Percentiles rank a stretch among this genome's conserved stretches.
These are phyloP conservation scores for Cordyceps tenuipes DNA, from an alignment of 2,329 filamentous ascomycete species.

Conservation along the genomic window DNA sequence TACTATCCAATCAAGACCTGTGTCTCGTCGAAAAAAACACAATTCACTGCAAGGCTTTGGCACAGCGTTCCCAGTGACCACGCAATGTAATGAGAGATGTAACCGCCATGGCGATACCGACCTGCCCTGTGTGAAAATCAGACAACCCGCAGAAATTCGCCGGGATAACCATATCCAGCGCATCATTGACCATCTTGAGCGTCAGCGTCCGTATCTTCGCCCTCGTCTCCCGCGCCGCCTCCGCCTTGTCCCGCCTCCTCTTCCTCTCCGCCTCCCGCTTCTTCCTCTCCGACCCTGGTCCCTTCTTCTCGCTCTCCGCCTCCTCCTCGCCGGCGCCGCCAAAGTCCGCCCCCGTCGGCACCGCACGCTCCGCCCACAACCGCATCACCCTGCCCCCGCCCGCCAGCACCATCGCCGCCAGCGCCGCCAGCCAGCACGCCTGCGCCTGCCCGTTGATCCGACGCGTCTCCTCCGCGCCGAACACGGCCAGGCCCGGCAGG, in stretches of 20 bases:
- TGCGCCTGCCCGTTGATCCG: conserved; percentile 51
- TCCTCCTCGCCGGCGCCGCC: conserved; percentile 15
- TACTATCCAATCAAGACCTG: background rate
- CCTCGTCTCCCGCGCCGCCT: conserved; percentile 23
- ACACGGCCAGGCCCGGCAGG: conserved; percentile 39
- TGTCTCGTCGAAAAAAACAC: no score
- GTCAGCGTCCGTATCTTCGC: conserved; percentile 28
- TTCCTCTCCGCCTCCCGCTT: conserved; percentile 23
- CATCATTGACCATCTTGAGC: conserved; percentile 46
- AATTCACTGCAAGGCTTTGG: background rate
- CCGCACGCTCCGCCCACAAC: conserved; percentile 27
- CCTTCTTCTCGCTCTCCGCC: conserved; percentile 9
- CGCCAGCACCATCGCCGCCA: conserved; percentile 42
- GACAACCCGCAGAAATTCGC: conserved; percentile 54
- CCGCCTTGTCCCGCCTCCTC: conserved; percentile 25
- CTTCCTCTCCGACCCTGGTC: conserved; percentile 1
- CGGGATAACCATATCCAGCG: conserved; percentile 55
- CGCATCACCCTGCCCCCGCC: conserved; percentile 34
- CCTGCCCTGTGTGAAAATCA: conserved; percentile 37
- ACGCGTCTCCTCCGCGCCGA: conserved; percentile 40
- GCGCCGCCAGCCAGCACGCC: conserved; percentile 60
- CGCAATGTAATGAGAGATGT: conserved; percentile 53
- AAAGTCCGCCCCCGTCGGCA: conserved; percentile 21
- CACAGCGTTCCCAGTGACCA: conserved; percentile 52
- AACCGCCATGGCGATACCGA: conserved; percentile 51